Base-by-base conservation (phyloP, 2,329 filamentous ascomycete genomes). In the Pezicula neosporulosa region DNA sequence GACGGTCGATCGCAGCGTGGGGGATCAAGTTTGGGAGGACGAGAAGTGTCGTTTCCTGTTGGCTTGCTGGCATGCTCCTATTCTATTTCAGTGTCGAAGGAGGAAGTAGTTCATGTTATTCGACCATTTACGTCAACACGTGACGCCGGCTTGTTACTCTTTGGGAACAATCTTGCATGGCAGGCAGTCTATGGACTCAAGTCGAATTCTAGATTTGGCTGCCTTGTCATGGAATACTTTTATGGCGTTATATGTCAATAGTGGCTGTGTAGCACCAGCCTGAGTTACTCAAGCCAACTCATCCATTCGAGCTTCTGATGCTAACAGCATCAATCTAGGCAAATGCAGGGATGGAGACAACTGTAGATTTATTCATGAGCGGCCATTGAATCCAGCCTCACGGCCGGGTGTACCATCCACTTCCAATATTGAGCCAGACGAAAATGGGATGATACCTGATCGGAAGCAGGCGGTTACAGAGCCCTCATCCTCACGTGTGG, bases 401-500 rank as follows among this genome's bases (percentile, higher is more conserved):
- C 54, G 44, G 49, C 38, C 51, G 24, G 47, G 51, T n/a, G 44
- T 45, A 19, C 37, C 48, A 24, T 44, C 49, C 49, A 38, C 12
- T 21, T 45, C 49, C 48, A 38, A 16, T 39, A 47, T 39, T 48
- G 18, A 52, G 19, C 37, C 58, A 27, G 52, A 58, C 35, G 53
- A 57, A 9, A 49, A 59, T 57, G 57, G 48, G 30, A 52, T 61
- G 51, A 55, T 50, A 55, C 65, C 56, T 47, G 62, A 55, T 60
- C 67, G 54, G 56, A 62, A 51, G 56, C 67, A 62, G 62, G 68
- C 54, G 55, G 68, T 63, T 56, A 63, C 56, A 33, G 56, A 62
- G 43, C 60, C 60, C 43, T 55, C 57, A 49, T 55, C 60, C 30
- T 74, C 75, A 41, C 77, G 78, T 52, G 70, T 85, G 18, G 80